Conservation (phyloP, 1,284 basidiomycete species). For the Malassezia furfur region DNA sequence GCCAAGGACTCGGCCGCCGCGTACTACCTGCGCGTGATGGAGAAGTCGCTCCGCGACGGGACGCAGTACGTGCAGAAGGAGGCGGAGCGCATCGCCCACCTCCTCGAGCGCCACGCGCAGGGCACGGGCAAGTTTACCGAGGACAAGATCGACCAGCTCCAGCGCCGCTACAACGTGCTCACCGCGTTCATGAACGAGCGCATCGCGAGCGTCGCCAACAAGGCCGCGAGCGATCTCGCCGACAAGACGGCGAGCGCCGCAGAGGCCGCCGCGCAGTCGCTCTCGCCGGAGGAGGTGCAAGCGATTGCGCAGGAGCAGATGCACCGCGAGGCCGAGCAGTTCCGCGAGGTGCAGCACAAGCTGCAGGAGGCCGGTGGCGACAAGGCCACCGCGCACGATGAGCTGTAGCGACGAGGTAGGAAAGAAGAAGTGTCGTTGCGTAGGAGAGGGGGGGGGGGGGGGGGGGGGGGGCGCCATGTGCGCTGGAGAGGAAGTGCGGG, state of each 20-base stretch:
- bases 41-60: slow-evolving; percentile 63
- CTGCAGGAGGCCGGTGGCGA: too few relatives aligned
- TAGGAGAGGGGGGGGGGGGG: too few relatives aligned
- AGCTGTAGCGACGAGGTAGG: neutral
- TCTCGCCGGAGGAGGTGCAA: neutral
- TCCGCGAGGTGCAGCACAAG: neutral
- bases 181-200: slow-evolving; percentile 56
- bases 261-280: neutral
- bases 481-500: too few relatives aligned
- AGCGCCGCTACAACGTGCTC: slow-evolving; percentile 80
- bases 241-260: neutral
- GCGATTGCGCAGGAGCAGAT: neutral
- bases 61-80: slow-evolving; percentile 79
- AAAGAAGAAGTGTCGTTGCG: too few relatives aligned
- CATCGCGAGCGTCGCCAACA: slow-evolving; percentile 8
- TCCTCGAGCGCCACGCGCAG: slow-evolving; percentile 61
- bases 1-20: slow-evolving; percentile 53
- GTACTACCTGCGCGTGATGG: slow-evolving; percentile 78
- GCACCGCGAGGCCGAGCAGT: neutral
- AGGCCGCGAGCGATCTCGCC: neutral
- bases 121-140: slow-evolving; percentile 54
- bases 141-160: slow-evolving; percentile 82
- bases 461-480: too few relatives aligned
- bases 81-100: slow-evolving; percentile 58
- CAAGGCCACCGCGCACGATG: neutral